phyloP scores from a whole-genome alignment of 2,329 filamentous ascomycete genomes.

The Venturia oleaginea region DNA sequence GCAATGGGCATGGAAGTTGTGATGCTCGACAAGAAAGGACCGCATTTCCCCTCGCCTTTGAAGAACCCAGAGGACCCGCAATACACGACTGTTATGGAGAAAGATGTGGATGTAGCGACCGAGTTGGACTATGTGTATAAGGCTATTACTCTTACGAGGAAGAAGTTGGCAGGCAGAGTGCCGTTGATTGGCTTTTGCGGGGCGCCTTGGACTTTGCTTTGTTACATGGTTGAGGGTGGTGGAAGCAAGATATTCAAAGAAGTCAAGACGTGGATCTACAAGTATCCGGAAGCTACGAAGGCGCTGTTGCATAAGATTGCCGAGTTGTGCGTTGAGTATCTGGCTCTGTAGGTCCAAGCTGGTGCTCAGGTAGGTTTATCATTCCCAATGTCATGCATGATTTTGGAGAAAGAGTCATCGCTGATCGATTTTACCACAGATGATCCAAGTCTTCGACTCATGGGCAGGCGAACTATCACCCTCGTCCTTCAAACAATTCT shows the following conservation, averaged over 20 bases:
- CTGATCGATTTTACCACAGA: conserved; percentile 33
- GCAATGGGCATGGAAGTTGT: conserved; percentile 98
- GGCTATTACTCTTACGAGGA: conserved; percentile 81
- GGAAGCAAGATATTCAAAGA: conserved; percentile 92
- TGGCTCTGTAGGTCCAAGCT: conserved; percentile 84
- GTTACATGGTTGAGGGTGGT: conserved; percentile 98
- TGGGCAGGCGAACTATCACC: conserved; percentile 95
- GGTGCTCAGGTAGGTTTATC: conserved; percentile 63
- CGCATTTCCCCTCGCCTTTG: conserved; percentile 83
- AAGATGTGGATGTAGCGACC: conserved; percentile 71
- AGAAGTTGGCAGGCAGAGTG: conserved; percentile 80
- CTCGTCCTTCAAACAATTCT: conserved; percentile 71
- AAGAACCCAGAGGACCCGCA: conserved; percentile 71
- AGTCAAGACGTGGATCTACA: conserved; percentile 95
- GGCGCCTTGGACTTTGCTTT: conserved; percentile 91
- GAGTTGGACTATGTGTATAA: conserved; percentile 93
- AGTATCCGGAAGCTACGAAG: conserved; percentile 71
- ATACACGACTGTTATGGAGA: conserved; percentile 66
- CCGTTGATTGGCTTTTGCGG: conserved; percentile 95
- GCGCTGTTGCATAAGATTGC: conserved; percentile 81
- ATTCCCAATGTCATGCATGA: conserved; percentile 16
- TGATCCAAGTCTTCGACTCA: conserved; percentile 95
- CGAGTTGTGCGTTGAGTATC: conserved; percentile 87
- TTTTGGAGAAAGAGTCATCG: not conserved
- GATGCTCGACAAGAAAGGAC: conserved; percentile 96